These are phyloP conservation scores for Dysphania ambrosioides DNA, from an alignment of 148 eudicot genomes.

Conservation along the genomic window DNA sequence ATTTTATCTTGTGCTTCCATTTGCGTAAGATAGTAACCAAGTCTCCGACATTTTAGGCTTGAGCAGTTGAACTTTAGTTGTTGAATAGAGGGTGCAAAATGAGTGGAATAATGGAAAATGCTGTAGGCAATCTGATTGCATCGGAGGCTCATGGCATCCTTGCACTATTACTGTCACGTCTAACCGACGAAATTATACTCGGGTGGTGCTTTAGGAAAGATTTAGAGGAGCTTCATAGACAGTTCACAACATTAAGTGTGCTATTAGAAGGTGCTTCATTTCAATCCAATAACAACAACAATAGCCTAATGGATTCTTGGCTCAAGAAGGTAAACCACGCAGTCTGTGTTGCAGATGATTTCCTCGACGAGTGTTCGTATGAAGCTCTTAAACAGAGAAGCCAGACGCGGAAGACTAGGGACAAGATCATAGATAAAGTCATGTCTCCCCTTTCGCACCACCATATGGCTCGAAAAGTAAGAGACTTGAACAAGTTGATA, in stretches of 20 bases:
- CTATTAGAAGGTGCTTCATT: neutral
- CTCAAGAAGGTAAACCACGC: conserved; percentile 7
- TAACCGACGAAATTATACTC: conserved; percentile 1
- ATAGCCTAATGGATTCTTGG: neutral
- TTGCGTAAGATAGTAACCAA: too few species aligned
- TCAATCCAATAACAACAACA: neutral
- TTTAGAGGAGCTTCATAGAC: neutral
- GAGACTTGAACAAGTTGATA: too few species aligned
- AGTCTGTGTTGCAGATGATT: conserved; percentile 7
- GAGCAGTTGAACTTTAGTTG: neutral
- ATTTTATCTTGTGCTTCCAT: too few species aligned
- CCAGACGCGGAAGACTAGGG: too few species aligned
- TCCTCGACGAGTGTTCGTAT: conserved; percentile 8
- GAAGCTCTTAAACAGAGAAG: too few species aligned
- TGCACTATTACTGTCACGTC: neutral
- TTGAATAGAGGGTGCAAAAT: neutral
- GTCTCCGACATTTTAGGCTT: too few species aligned
- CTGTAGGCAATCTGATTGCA: neutral
- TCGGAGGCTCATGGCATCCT: neutral
- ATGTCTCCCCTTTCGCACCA: too few species aligned
- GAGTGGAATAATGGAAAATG: neutral
- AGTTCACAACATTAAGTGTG: neutral
- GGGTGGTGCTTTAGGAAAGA: neutral
- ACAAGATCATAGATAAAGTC: too few species aligned
- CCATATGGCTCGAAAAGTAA: too few species aligned